Evolutionary conservation across 2,329 filamentous ascomycete genomes (phyloP).

Genomic region (Cercospora citrullina): DNA sequence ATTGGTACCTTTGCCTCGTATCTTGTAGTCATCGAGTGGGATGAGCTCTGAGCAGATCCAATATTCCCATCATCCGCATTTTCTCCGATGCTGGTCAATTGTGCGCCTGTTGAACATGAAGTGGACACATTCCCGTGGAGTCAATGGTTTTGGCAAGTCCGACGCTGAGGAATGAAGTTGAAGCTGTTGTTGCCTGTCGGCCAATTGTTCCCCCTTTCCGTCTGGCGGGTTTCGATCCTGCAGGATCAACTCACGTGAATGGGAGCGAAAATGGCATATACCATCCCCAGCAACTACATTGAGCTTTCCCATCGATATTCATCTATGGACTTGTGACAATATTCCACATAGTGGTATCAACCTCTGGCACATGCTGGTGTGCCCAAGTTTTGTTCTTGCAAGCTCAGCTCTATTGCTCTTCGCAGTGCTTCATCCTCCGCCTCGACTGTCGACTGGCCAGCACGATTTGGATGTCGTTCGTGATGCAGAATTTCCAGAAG

Average conservation of each 20-base stretch:
- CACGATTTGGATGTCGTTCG: neutral
- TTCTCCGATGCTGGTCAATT: neutral
- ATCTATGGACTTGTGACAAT: neutral
- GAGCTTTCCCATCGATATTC: neutral
- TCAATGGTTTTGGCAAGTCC: neutral
- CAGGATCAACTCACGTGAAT: neutral
- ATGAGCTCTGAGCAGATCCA: neutral
- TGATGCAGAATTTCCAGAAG: neutral
- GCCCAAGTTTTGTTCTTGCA: neutral
- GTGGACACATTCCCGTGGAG: too few relatives aligned
- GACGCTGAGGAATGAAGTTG: neutral
- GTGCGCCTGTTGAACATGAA: neutral
- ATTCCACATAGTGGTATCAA: neutral
- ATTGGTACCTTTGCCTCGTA: neutral
- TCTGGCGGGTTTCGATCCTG: neutral
- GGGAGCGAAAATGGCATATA: neutral
- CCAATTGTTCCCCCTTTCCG: neutral
- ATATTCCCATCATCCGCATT: neutral
- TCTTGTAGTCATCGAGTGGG: neutral
- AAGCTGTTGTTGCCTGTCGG: neutral
- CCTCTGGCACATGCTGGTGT: neutral
- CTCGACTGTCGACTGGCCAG: neutral
- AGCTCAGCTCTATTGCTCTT: neutral
- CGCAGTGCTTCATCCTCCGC: neutral
- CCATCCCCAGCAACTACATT: neutral